Base-by-base conservation (phyloP, 2,329 filamentous ascomycete genomes). In the Claviceps capensis region DNA sequence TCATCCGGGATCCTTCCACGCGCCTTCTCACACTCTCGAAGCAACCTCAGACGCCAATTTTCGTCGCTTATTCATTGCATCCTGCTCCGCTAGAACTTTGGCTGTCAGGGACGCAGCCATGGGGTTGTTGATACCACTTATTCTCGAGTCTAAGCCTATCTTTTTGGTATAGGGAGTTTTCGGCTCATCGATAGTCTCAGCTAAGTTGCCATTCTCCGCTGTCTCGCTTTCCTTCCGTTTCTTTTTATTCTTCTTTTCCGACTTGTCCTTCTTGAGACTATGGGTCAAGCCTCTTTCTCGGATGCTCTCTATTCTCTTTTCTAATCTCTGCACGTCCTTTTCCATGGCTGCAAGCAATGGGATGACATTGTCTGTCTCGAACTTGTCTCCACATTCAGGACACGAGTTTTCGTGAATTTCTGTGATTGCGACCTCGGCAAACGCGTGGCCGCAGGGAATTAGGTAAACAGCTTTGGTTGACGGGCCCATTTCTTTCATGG, bases 381-480 rank as follows among this genome's bases (percentile, higher is more conserved):
- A 96, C 0, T 75, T 61, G 52, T 83, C 81, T 58, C 85, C 87
- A 67, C 93, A 98, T 69, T 91, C 77, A 0, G 80, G 77, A 53
- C 81, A 85, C 0, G 65, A 62, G 30, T 74, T 72, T 57, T 86
- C 83, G 3, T 71, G 64, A n/a, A 94, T 81, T 67, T 93, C 86
- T 58, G 83, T 86, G 58, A 97, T 83, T 7, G 89, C 88, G 50
- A 82, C 81, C 55, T 94, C 89, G 0, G 88, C 84, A 68, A 97
- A 97, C 0, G 88, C 90, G 72, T 98, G 94, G 0, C 93, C 94
- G 62, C 93, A 98, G 0, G 93, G 93, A 4, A 97, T 87, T 2
- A 98, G 62, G 61, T 97, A 98, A 1, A 95, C 88, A 0, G 88
- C 77, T 67, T 85, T 91, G 16, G 84, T 82, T 5, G 76, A 75